Evolutionary conservation across 441 rosid species (phyloP), one percentile per base, ranked within the genome.

Genomic region (Erysimum cheiri): DNA sequence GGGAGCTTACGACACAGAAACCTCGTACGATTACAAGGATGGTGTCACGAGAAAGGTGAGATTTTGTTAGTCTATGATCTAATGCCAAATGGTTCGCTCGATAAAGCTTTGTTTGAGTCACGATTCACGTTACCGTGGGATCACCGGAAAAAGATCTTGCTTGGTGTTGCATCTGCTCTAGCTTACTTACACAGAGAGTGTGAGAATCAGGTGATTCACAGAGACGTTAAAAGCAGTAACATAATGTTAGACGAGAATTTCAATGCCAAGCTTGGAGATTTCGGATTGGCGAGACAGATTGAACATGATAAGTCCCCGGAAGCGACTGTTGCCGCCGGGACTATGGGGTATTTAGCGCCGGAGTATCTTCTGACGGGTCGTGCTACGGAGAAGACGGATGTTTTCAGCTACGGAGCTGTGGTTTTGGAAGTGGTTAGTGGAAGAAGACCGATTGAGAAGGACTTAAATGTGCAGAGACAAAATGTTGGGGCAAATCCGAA

Each of bases 291-390:
- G 0, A 85, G 96, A 72, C 96, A 92, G 64, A 70, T 88, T 0
- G 97, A 92, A 64, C 98, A 95, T 28, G 94, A 88, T 57, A 91
- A 88, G 39, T 90, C 99, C 0, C 96, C 99, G 0, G 98, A 92
- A 40, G 97, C 96, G 0, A 95, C 99, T 0, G 94, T 85, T 1
- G 99, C 99, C 1, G 99, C 99, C 0, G 99, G 99, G 3, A 95
- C 98, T 4, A 95, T 95, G 99, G 99, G 99, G n/a, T 95, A 95
- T 50, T 79, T 95, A 56, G 99, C 99, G n/a, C 99, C 99, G 1
- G 99, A 95, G 77, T 92, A 95, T 75, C 82, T 95, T 4, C 47
- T 85, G 8, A 95, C 99, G 0, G 99, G 99, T 8, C 84, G 96
- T 56, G 99, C 98, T 0, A 72, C 88, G 0, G 99, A 92, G 55